Evolutionary conservation across 2,329 filamentous ascomycete genomes (phyloP).

Genomic region (Ophioceras dolichostomum): DNA sequence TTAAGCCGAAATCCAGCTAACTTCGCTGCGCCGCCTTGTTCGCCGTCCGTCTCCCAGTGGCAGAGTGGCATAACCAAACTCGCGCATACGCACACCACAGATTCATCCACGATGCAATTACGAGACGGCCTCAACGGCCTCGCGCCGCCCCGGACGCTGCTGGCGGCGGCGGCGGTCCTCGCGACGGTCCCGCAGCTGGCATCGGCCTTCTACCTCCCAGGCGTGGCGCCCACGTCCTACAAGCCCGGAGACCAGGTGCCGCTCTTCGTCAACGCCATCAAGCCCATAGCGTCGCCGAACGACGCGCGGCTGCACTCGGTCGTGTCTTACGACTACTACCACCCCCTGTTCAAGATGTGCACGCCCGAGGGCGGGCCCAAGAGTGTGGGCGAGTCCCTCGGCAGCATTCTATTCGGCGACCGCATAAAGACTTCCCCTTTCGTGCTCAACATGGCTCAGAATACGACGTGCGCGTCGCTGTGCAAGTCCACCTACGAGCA

Average conservation of each 20-base stretch:
- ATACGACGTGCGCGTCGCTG: conserved; percentile 76
- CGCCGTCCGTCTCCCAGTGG: no score
- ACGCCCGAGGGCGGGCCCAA: conserved; percentile 63
- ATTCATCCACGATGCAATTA: conserved; percentile 33
- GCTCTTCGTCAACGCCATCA: conserved; percentile 85
- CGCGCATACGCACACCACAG: no score
- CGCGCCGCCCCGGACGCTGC: conserved; percentile 34
- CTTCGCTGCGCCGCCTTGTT: no score
- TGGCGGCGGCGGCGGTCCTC: conserved; percentile 37
- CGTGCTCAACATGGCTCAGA: conserved; percentile 71
- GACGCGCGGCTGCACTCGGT: conserved; percentile 84
- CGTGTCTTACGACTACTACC: conserved; percentile 93
- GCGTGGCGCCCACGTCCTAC: conserved; percentile 90
- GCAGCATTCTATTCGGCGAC: conserved; percentile 95
- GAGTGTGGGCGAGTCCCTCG: conserved; percentile 76
- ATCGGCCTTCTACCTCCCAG: conserved; percentile 87
- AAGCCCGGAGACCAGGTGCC: conserved; percentile 67
- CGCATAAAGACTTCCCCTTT: conserved; percentile 93
- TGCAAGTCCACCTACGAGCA: conserved; percentile 57
- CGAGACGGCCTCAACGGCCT: no score
- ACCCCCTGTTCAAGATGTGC: conserved; percentile 80
- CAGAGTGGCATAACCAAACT: no score
- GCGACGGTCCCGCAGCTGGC: conserved; percentile 39
- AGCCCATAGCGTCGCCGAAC: conserved; percentile 63
- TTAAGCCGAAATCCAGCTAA: no score